Evolutionary conservation across 1,284 basidiomycete species (phyloP), one percentile per base, ranked within the genome.

Genomic region (Leccinum colubrinum): DNA sequence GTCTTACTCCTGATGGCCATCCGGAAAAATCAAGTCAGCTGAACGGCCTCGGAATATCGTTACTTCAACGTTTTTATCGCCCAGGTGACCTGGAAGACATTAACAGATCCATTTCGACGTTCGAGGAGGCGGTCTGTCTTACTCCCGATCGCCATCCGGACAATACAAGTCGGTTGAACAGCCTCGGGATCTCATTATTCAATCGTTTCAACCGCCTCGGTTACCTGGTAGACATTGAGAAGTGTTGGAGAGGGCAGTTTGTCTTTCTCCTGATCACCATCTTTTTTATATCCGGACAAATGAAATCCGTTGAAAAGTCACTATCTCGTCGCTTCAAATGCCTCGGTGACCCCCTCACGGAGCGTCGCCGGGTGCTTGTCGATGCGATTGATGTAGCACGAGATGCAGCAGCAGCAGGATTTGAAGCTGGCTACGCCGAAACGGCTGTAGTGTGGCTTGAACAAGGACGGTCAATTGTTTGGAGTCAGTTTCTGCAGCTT

Each of bases 391-490:
- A 48, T 30, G 20, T 62, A 4, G 33, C 41, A 15, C 51, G 54
- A 37, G n/a, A 39, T 8, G 62, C 53, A 17, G 61, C 27, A 3
- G 60, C 60, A 4, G 6, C 43, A 15, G 37, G 7, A 37, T 12
- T 53, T 6, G 20, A 39, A 11, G 37, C 55, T 55, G 61, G 57
- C 1, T 14, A 37, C 3, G 2, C 6, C 7, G 27, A 25, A 20
- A 27, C 3, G 14, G 62, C 57, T 17, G 54, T 64, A 12, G 57
- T 59, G 25, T 64, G 60, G 55, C 51, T 62, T 12, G 62, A 62
- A 9, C 57, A 64, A 43, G 62, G 61, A 22, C 62, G 62, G 3
- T 64, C 46, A 12, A 17, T 63, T 9, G 56, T 63, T 3, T 63
- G 62, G 62, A 54, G 41, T 2, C 60, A 62, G 17, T 30, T 53